Base-by-base conservation (phyloP, 306 rosid genomes). In the Cajanus cajan region DNA sequence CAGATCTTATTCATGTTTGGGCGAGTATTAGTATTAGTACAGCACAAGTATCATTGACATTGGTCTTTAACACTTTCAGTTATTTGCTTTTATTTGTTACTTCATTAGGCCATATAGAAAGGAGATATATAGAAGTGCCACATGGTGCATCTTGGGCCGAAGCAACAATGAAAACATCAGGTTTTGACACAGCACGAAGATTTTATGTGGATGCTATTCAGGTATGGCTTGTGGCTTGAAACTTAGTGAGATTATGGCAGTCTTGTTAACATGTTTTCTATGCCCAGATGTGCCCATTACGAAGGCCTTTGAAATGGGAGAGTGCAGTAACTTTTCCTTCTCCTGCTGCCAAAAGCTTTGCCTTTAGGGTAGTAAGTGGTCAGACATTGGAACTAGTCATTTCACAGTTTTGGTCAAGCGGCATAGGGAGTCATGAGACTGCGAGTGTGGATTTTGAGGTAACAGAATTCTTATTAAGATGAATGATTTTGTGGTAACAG, bases 321-420 rank as follows among this genome's bases (percentile, higher is more conserved):
- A 80, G 72, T 14, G 85, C 87, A 55, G 90, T 77, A 8, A 88
- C 86, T 22, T 95, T 90, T 87, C 80, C 98, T 54, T 92, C 98
- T 57, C 93, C 98, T 70, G 80, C 90, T 65, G 65, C 92, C 74
- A 91, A 95, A 83, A 86, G 84, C 85, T 95, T 95, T 86, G 85
- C 92, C 78, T 90, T 95, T 84, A 86, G 79, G 39, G 98, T 95
- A 82, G 91, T 84, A 72, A 97, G 92, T 36, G 97, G 98, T 71
- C 98, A 91, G 68, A 95, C 98, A 36, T 74, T 95, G 90, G 98
- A 95, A 84, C 82, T 95, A 64, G 96, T 85, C 58, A 79, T 95
- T 62, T 83, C 98, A 70, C 98, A 92, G 88, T 90, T 95, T 85
- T 95, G 98, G 98, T 92, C 90, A 51, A 95, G 98, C 67, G 98